These are phyloP conservation scores for Yamadazyma songkhlaensis DNA, from an alignment of 1,139 yeast genomes.

Conservation along the genomic window DNA sequence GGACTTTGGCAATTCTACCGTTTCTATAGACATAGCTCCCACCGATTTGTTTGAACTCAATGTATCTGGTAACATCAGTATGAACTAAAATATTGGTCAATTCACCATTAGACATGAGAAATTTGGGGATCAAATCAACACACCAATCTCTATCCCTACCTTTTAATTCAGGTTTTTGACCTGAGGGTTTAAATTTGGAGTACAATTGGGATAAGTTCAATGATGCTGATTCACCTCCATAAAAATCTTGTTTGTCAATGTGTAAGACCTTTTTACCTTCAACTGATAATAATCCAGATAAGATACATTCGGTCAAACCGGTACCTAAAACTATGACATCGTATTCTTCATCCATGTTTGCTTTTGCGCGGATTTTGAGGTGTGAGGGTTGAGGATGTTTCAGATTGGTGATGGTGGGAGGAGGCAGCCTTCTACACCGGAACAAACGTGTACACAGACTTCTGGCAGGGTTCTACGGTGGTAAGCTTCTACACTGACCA, in stretches of 20 bases:
- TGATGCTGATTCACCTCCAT: conserved; percentile 82
- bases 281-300: conserved; percentile 89
- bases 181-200: conserved; percentile 64
- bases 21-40: conserved; percentile 93
- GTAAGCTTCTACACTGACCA: too few species aligned
- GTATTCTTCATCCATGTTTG: conserved; percentile 85
- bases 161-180: conserved; percentile 67
- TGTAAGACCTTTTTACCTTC: conserved; percentile 91
- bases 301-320: conserved; percentile 93
- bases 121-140: conserved; percentile 94
- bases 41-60: conserved; percentile 92
- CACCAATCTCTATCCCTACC: conserved; percentile 99
- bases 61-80: conserved; percentile 92
- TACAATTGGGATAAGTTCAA: conserved; percentile 62
- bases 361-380: conserved; percentile 3
- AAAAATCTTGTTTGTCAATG: conserved; percentile 94
- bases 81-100: conserved; percentile 92
- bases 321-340: conserved; percentile 65
- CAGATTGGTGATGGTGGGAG: too few species aligned
- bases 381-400: too few species aligned
- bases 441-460: too few species aligned
- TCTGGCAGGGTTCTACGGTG: too few species aligned
- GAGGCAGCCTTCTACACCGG: too few species aligned
- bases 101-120: conserved; percentile 97
- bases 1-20: conserved; percentile 93